These are phyloP conservation scores for Tetradesmus obliquus DNA, from an alignment of 139 green algal species.

Conservation along the genomic window DNA sequence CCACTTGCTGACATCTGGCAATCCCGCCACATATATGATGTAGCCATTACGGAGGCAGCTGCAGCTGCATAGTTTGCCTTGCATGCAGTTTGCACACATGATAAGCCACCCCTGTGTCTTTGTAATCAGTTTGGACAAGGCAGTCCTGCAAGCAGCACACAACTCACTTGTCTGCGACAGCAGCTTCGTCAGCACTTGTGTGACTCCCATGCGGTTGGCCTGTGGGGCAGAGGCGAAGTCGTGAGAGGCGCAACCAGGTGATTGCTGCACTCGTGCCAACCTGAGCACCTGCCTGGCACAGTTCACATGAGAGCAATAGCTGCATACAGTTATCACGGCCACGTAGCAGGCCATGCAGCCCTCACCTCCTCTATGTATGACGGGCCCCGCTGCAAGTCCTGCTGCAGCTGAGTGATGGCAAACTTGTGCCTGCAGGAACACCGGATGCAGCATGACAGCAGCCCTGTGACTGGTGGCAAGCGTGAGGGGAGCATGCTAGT, in stretches of 20 bases:
- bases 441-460: not conserved
- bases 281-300: no score
- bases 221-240: not conserved
- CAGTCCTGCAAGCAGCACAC: not conserved
- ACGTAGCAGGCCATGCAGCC: not conserved
- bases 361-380: constrained; percentile 55
- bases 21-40: no score
- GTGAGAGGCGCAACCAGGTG: not conserved
- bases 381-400: constrained; percentile 39
- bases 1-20: no score
- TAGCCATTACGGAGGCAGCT: not conserved
- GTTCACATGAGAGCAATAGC: no score
- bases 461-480: not conserved
- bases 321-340: no score
- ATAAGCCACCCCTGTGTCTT: not conserved
- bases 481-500: not conserved
- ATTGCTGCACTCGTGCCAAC: not conserved
- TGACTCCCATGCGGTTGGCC: not conserved
- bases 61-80: not conserved
- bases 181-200: constrained; percentile 26
- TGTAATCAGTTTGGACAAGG: not conserved
- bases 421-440: constrained; percentile 53
- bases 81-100: not conserved
- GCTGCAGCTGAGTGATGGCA: constrained; percentile 53
- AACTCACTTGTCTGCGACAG: constrained; percentile 39